Conservation (phyloP, 352 stramenopile species). For the Phytophthora sansomeana region DNA sequence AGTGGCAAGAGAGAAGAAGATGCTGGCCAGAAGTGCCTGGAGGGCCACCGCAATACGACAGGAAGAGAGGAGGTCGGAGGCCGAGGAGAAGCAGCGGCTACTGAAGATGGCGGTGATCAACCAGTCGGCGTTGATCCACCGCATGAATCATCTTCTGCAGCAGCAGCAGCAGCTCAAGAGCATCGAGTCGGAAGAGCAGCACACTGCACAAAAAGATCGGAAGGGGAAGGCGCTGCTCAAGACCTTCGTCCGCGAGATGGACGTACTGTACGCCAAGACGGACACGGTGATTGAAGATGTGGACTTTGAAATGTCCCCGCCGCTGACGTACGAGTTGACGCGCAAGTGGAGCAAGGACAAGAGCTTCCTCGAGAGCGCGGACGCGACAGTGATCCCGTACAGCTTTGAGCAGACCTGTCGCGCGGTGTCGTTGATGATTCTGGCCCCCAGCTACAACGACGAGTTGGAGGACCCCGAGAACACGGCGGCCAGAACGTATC, state of each 20-base stretch:
- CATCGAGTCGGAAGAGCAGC: slow-evolving; percentile 3
- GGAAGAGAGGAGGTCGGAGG: slow-evolving; percentile 28
- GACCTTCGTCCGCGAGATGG: slow-evolving; percentile 37
- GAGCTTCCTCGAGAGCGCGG: slow-evolving; percentile 30
- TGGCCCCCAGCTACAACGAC: slow-evolving; percentile 26
- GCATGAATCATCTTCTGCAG: slow-evolving; percentile 17
- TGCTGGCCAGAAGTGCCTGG: slow-evolving; percentile 26
- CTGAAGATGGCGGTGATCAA: slow-evolving; percentile 25
- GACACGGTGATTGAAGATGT: slow-evolving; percentile 21
- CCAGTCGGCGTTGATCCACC: slow-evolving; percentile 27
- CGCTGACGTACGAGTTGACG: slow-evolving; percentile 28
- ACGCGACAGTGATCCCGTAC: slow-evolving; percentile 31
- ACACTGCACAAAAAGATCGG: not conserved
- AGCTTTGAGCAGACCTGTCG: slow-evolving; percentile 31
- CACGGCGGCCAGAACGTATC: slow-evolving; percentile 22
- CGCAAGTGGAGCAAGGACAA: slow-evolving; percentile 26
- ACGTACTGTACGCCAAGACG: slow-evolving; percentile 33
- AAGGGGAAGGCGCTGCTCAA: slow-evolving; percentile 21
- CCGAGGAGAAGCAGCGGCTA: slow-evolving; percentile 25
- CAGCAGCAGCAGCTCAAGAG: slow-evolving; percentile 18
- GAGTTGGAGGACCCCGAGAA: slow-evolving; percentile 30
- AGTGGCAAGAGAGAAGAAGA: slow-evolving; percentile 24
- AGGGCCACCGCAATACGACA: slow-evolving; percentile 23
- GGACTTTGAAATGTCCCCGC: slow-evolving; percentile 20
- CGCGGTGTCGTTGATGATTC: slow-evolving; percentile 34